Percentiles rank a stretch among this genome's conserved stretches.
These are phyloP conservation scores for Solanum rostratum DNA, from an alignment of 257 asterid genomes.

Conservation along the genomic window DNA sequence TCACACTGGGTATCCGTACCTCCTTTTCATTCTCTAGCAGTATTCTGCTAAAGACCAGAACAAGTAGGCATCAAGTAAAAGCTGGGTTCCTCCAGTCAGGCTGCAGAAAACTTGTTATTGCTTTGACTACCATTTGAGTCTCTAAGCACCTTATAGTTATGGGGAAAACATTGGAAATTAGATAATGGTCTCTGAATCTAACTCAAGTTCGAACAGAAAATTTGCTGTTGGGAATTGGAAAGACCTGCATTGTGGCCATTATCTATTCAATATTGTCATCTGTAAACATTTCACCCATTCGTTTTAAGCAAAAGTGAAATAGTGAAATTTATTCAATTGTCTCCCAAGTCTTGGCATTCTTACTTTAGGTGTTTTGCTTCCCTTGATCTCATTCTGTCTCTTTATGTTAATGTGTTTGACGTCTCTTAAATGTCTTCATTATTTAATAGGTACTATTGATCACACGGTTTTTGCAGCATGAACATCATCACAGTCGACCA, in stretches of 20 bases:
- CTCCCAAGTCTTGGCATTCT: not conserved
- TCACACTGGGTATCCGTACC: not conserved
- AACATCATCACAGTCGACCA: slow-evolving; percentile 88
- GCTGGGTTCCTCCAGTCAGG: not conserved
- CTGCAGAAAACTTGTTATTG: not conserved
- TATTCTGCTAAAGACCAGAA: not conserved
- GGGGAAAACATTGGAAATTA: not conserved
- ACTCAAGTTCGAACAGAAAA: not conserved
- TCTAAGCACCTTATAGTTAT: not conserved
- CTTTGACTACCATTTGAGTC: not conserved
- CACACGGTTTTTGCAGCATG: slow-evolving; percentile 95
- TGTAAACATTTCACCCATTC: not conserved
- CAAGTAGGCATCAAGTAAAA: not conserved
- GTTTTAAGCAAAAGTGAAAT: not conserved
- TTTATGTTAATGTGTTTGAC: slow-evolving; percentile 5
- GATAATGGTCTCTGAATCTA: not conserved
- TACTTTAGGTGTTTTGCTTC: slow-evolving; percentile 1
- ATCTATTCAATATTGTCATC: not conserved
- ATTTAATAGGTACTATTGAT: slow-evolving; percentile 62
- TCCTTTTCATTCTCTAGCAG: not conserved
- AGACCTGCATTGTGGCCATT: not conserved
- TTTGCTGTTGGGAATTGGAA: not conserved
- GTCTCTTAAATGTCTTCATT: slow-evolving; percentile 6
- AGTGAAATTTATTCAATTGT: not conserved
- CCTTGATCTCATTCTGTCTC: not conserved